phyloP scores from a whole-genome alignment of 768 basidiomycete genomes.

The Lactarius tabidus region DNA sequence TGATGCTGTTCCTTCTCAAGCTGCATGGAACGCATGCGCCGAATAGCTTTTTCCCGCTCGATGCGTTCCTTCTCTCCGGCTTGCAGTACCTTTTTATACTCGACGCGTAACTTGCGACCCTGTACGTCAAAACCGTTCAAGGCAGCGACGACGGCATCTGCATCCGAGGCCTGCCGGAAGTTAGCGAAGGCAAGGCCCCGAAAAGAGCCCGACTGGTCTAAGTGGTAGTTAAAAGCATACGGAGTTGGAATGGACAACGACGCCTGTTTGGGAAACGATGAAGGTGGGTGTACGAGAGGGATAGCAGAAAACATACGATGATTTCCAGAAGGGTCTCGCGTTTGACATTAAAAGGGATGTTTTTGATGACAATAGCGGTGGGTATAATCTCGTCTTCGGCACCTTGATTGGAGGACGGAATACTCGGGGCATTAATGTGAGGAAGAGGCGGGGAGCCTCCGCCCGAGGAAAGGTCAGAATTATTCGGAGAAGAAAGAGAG shows the following conservation, averaged over 20 bases:
- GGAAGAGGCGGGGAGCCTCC: slow-evolving; percentile 72
- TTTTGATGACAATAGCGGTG: slow-evolving; percentile 99
- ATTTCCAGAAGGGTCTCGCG: slow-evolving; percentile 94
- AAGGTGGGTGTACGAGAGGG: neutral
- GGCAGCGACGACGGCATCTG: slow-evolving; percentile 92
- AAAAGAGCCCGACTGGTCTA: slow-evolving; percentile 94
- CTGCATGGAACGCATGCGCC: slow-evolving; percentile 97
- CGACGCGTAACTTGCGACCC: slow-evolving; percentile 95
- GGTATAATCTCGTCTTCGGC: slow-evolving; percentile 92
- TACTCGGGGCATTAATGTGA: slow-evolving; percentile 40
- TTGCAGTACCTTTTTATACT: slow-evolving; percentile 99
- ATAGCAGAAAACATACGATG: slow-evolving; percentile 61
- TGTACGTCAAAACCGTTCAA: slow-evolving; percentile 95
- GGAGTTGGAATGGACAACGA: slow-evolving; percentile 93
- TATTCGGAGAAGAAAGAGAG: slow-evolving; percentile 80
- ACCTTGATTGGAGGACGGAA: slow-evolving; percentile 48
- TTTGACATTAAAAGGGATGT: slow-evolving; percentile 99
- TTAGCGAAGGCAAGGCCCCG: slow-evolving; percentile 98
- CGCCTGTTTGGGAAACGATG: slow-evolving; percentile 44
- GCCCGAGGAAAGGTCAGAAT: slow-evolving; percentile 84
- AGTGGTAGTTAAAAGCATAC: slow-evolving; percentile 99
- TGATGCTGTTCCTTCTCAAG: slow-evolving; percentile 74
- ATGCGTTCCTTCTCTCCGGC: slow-evolving; percentile 99
- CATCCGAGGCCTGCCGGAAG: slow-evolving; percentile 87
- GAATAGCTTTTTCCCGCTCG: slow-evolving; percentile 96